These are phyloP conservation scores for Sherardia arvensis DNA, from an alignment of 257 asterid species.

Conservation along the genomic window DNA sequence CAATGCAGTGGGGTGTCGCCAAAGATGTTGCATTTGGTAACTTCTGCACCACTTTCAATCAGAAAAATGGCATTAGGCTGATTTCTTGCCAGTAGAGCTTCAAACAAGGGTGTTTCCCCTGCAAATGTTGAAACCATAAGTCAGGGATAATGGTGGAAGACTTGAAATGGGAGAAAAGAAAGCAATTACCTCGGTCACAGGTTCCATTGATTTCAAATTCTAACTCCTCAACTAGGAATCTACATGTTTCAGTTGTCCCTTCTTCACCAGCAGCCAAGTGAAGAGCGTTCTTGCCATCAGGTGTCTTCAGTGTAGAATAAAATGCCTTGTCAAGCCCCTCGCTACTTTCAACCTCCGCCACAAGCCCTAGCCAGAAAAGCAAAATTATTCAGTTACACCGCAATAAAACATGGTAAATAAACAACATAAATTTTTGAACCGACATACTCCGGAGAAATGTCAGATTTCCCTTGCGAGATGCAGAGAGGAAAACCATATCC, in stretches of 20 bases:
- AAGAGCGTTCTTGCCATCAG: too few species aligned
- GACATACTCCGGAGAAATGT: too few species aligned
- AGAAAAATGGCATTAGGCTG: slow-evolving; percentile 7
- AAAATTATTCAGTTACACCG: too few species aligned
- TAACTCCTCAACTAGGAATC: neutral
- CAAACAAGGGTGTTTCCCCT: slow-evolving; percentile 22
- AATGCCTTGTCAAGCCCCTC: too few species aligned
- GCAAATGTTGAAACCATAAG: neutral
- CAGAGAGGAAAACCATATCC: too few species aligned
- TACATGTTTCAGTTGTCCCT: neutral
- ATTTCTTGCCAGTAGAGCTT: slow-evolving; percentile 5
- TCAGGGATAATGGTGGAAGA: neutral
- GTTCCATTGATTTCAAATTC: neutral
- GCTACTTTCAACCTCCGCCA: too few species aligned
- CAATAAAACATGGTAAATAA: too few species aligned
- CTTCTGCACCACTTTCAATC: slow-evolving; percentile 16
- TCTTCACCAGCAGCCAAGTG: neutral
- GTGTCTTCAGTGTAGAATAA: too few species aligned
- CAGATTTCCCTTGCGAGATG: too few species aligned
- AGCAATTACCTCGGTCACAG: neutral
- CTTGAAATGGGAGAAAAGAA: neutral
- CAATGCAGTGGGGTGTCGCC: slow-evolving; percentile 12
- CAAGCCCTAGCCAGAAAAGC: too few species aligned
- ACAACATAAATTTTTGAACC: too few species aligned
- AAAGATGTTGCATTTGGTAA: neutral